Base-by-base conservation (phyloP, 73 alveolate species). In the Paramecium sexaurelia region DNA sequence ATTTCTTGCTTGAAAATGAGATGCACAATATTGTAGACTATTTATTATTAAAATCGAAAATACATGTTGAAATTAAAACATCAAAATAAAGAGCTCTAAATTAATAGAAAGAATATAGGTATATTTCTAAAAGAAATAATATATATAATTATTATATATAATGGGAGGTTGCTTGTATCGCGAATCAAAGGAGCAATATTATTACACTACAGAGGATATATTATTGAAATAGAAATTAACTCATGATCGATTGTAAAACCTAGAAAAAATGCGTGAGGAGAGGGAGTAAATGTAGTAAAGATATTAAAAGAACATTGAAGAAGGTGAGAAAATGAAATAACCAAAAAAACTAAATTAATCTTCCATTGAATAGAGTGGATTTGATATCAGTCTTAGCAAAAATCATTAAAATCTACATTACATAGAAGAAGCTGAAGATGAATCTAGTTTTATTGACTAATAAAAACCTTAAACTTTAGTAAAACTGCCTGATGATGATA, bases 281-380 rank as follows among this genome's bases (percentile, higher is more conserved):
- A 61, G 43, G 83, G 83, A 61, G 83, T 61, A 61, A 61, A 61
- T 61, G 83, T 61, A 61, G 26, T 61, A 61, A 61, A 26, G 83
- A 61, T 61, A 61, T 61, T 22, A 61, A 15, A 29, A 26, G 11
- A 61, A 26, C 67, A 61, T 61, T 3, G 45, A 61, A 61, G 83
- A 61, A 61, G 43, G 27, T 29, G 47, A 26, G 10, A 26, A 26
- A 26, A 24, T 61, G 39, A 61, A 33, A 61, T 32, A 26, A 61
- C 39, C 83, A 10, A 61, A 61, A 32, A 61, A 22, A 61, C 17
- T 61, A 0, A 61, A 61, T 61, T 20, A 61, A 24, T 61, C 83
- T 26, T 26, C 83, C 9, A 6, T 61, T 7, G 83, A 61, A 61
- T 32, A 26, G 47, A 61, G 33, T 61, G 27, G 47, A 1, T 26